phyloP scores from a whole-genome alignment of 23 red algal genomes.

The Agarophyton chilense region DNA sequence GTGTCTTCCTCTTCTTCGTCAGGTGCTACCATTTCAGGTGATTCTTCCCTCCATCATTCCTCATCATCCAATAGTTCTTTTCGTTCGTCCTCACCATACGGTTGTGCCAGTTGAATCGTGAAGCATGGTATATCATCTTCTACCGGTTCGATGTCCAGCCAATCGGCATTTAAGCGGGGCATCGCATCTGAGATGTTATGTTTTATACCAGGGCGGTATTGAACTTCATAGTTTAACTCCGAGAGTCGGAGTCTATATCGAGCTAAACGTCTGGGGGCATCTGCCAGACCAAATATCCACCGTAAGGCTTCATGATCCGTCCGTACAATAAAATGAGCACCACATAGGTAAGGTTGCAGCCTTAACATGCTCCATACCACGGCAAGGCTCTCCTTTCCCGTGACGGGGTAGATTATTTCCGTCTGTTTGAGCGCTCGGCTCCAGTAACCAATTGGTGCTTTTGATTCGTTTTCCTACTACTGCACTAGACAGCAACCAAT shows the following conservation, averaged over 20 bases:
- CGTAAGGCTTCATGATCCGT: neutral
- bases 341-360: conserved; percentile 10
- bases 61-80: no score
- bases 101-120: neutral
- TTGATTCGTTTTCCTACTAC: neutral
- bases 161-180: neutral
- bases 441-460: conserved; percentile 29
- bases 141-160: neutral
- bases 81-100: no score
- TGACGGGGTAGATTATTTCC: neutral
- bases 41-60: neutral
- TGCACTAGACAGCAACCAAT: conserved; percentile 29
- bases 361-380: conserved; percentile 1
- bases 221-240: conserved; percentile 9
- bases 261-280: neutral
- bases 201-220: neutral
- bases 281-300: neutral
- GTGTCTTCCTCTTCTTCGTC: neutral
- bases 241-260: neutral
- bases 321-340: neutral
- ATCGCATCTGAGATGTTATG: neutral
- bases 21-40: neutral
- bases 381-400: neutral
- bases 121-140: neutral
- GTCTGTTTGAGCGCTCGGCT: no score